phyloP scores from a whole-genome alignment of 2,329 filamentous ascomycete genomes.

The Ophiostoma himal-ulmi region DNA sequence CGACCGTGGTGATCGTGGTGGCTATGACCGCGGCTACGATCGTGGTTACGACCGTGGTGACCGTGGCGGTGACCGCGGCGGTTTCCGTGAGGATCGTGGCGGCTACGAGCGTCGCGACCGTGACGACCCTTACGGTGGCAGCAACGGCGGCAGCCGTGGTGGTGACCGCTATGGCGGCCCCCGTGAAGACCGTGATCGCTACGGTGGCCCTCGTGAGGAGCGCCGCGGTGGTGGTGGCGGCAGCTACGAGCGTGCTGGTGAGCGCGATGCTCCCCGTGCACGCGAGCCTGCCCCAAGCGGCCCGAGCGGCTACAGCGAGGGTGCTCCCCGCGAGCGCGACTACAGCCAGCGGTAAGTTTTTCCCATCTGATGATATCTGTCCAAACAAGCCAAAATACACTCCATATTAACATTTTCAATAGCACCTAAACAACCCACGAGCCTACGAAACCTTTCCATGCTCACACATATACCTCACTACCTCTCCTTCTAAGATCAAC shows the following conservation, averaged over 20 bases:
- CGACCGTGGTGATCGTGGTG: conserved; percentile 37
- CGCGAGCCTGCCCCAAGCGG: conserved; percentile 31
- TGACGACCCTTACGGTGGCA: conserved; percentile 33
- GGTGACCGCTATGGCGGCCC: conserved; percentile 44
- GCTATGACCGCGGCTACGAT: conserved; percentile 40
- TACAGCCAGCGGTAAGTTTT: conserved; percentile 37
- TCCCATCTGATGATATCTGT: not conserved
- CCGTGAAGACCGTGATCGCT: conserved; percentile 44
- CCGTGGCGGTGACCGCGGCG: conserved; percentile 17
- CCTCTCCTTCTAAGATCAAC: conserved; percentile 7
- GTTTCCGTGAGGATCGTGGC: conserved; percentile 35
- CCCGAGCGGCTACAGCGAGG: conserved; percentile 39
- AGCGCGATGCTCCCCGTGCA: conserved; percentile 28
- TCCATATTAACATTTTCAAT: not conserved
- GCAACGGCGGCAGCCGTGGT: conserved; percentile 37
- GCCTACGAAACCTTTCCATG: not conserved
- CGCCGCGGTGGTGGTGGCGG: conserved; percentile 33
- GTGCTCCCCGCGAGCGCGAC: conserved; percentile 40
- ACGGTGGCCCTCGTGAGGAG: conserved; percentile 32
- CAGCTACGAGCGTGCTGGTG: conserved; percentile 26
- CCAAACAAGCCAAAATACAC: not conserved
- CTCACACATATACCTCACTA: conserved; percentile 1
- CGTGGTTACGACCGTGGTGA: conserved; percentile 30
- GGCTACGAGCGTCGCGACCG: conserved; percentile 49
- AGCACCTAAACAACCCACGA: conserved; percentile 4